Evolutionary conservation across 2,329 filamentous ascomycete genomes (phyloP).

Genomic region (Arthrobotrys sphaeroides): DNA sequence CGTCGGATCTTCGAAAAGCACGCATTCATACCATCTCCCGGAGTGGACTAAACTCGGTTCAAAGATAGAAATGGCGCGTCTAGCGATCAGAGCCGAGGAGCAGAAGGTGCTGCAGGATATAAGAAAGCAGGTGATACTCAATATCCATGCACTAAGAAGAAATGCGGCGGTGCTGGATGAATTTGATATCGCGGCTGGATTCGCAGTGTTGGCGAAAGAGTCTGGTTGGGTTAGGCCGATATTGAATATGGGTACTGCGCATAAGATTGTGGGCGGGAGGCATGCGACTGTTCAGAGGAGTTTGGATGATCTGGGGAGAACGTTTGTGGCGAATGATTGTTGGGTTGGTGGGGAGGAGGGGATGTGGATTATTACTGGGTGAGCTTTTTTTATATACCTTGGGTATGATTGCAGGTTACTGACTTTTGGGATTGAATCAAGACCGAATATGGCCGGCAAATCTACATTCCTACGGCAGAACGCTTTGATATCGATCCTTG

Average conservation of each 20-base stretch:
- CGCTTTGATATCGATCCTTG: constrained; percentile 90
- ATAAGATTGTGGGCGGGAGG: constrained; percentile 83
- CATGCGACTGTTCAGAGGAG: constrained; percentile 93
- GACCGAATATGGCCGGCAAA: constrained; percentile 99
- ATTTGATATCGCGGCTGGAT: constrained; percentile 87
- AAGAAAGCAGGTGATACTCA: constrained; percentile 78
- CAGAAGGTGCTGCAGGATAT: constrained; percentile 78
- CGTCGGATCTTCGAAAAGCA: constrained; percentile 82
- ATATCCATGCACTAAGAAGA: constrained; percentile 83
- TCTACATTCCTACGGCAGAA: constrained; percentile 96
- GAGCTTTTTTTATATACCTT: neutral
- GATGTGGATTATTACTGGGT: constrained; percentile 59
- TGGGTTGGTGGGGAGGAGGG: constrained; percentile 78
- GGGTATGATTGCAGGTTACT: neutral
- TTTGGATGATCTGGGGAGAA: constrained; percentile 78
- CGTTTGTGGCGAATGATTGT: constrained; percentile 87
- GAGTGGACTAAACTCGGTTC: constrained; percentile 86
- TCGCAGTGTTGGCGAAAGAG: constrained; percentile 80
- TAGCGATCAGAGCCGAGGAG: constrained; percentile 84
- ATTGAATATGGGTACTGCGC: constrained; percentile 70
- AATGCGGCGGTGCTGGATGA: constrained; percentile 94
- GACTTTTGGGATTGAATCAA: neutral
- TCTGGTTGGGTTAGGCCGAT: constrained; percentile 77
- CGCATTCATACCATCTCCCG: constrained; percentile 81
- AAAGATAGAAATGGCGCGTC: constrained; percentile 78